Base-by-base conservation (phyloP, 768 basidiomycete genomes). In the Suillus subaureus region DNA sequence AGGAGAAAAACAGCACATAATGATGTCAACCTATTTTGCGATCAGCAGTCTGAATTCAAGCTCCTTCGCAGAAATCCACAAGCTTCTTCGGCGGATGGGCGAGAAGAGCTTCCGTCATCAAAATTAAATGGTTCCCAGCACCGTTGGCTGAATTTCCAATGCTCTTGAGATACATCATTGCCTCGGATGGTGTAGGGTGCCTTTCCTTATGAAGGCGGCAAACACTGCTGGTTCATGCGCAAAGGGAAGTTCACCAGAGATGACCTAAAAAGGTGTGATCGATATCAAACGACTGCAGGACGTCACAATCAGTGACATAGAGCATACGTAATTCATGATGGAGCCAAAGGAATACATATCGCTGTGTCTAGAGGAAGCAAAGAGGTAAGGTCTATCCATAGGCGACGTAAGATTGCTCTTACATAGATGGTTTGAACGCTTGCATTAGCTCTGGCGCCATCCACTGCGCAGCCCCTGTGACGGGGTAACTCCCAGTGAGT, bases 341-440 rank as follows among this genome's bases (percentile, higher is more conserved):
- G 39, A 28, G 26, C 57, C 57, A 40, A 58, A 58, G 57, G 57
- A 40, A 26, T 58, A 58, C 39, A 58, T 58, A 40, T 58, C 57
- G 18, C 57, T 58, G 9, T 40, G 23, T 40, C 16, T 58, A 21
- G 28, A 33, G 31, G 7, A 26, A 9, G 15, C 9, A 51, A 18
- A 28, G 6, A 26, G 3, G 28, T 51, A 23, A 26, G n/a, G 35
- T 37, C 23, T 15, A 13, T 57, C 23, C n/a, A 51, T 16, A 51
- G 26, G 16, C 28, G 51, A 51, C 23, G 23, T 9, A 7, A 51
- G 3, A 2, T 28, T 28, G 26, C 16, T 28, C 51, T 28, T 51
- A 51, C 51, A 18, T 28, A 28, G 51, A 51, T 8, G 52, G 31
- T 52, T 52, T 28, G 16, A 16, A 28, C 6, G 15, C 16, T 52